Percentiles rank a stretch among this genome's conserved stretches.
Conservation (phyloP, 768 basidiomycete species). For the Leccinum disarticulatum region DNA sequence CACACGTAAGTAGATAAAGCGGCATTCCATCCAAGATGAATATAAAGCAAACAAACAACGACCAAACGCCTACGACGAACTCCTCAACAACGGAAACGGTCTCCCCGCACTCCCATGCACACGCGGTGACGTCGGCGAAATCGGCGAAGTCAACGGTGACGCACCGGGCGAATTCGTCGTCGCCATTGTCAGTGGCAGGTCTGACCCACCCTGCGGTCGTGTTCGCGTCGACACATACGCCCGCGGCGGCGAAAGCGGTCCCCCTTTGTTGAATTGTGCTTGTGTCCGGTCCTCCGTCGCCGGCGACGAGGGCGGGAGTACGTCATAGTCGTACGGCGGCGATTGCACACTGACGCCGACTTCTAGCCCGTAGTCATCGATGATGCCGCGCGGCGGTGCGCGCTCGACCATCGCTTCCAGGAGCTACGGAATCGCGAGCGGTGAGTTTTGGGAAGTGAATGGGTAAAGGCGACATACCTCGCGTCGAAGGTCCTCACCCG, state of each 20-base stretch:
- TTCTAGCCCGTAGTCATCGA: constrained; percentile 59
- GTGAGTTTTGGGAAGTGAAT: neutral
- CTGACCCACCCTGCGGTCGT: constrained; percentile 35
- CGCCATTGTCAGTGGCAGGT: neutral
- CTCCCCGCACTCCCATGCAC: neutral
- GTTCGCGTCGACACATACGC: constrained; percentile 57
- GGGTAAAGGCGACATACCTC: constrained; percentile 48
- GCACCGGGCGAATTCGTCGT: constrained; percentile 16
- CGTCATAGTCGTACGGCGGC: constrained; percentile 15
- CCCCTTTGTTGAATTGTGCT: constrained; percentile 28
- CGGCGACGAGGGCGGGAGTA: constrained; percentile 10
- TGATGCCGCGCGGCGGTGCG: constrained; percentile 70
- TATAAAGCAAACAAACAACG: neutral
- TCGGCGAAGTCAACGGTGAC: constrained; percentile 23
- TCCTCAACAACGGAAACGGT: constrained; percentile 11
- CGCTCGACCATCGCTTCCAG: constrained; percentile 86
- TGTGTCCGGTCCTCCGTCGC: constrained; percentile 22
- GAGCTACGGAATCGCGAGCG: constrained; percentile 48
- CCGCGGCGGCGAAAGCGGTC: constrained; percentile 45
- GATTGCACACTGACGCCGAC: constrained; percentile 6
- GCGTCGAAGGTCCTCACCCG: constrained; percentile 82
- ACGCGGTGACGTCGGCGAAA: constrained; percentile 16
- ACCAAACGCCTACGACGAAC: neutral
- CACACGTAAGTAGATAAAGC: neutral
- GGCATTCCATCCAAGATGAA: neutral